These are phyloP conservation scores for Stenogyne calaminthoides DNA, from an alignment of 305 asterid species.

Conservation along the genomic window DNA sequence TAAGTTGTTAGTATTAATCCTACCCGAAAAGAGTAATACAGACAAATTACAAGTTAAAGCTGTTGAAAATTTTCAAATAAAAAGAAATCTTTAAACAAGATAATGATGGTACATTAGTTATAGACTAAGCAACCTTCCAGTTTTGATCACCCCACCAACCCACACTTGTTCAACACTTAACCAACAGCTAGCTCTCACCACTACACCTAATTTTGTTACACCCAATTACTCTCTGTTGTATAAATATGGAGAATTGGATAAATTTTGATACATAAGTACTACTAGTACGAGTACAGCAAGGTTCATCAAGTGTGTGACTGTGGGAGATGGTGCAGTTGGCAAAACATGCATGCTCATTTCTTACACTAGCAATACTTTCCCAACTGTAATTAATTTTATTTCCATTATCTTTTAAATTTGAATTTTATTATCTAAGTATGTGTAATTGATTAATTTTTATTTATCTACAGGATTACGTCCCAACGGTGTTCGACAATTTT, in stretches of 20 bases:
- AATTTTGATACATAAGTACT: background rate
- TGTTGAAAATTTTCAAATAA: too few species aligned
- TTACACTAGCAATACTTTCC: slow-evolving; percentile 79
- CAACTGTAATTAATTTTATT: slow-evolving; percentile 37
- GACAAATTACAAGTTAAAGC: too few species aligned
- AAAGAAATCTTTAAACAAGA: slow-evolving; percentile 9
- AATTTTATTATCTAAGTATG: background rate
- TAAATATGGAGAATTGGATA: slow-evolving; percentile 8
- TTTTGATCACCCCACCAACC: slow-evolving; percentile 32
- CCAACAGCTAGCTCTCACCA: slow-evolving; percentile 55
- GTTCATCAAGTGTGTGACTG: slow-evolving; percentile 81
- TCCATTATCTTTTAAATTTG: background rate
- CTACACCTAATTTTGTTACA: slow-evolving; percentile 54
- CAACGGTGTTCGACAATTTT: slow-evolving; percentile 85
- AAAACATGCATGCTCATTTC: slow-evolving; percentile 91
- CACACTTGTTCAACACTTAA: slow-evolving; percentile 49
- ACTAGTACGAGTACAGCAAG: slow-evolving; percentile 59
- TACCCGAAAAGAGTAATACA: too few species aligned
- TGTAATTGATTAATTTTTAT: background rate
- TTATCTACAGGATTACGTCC: slow-evolving; percentile 69
- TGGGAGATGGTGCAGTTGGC: slow-evolving; percentile 96
- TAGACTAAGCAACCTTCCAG: slow-evolving; percentile 47
- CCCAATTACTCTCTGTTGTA: slow-evolving; percentile 30
- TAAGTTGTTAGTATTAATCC: too few species aligned
- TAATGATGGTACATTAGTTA: slow-evolving; percentile 42